Evolutionary conservation across 495 filamentous ascomycete species (phyloP).

Genomic region (Rhizodiscina lignyota): DNA sequence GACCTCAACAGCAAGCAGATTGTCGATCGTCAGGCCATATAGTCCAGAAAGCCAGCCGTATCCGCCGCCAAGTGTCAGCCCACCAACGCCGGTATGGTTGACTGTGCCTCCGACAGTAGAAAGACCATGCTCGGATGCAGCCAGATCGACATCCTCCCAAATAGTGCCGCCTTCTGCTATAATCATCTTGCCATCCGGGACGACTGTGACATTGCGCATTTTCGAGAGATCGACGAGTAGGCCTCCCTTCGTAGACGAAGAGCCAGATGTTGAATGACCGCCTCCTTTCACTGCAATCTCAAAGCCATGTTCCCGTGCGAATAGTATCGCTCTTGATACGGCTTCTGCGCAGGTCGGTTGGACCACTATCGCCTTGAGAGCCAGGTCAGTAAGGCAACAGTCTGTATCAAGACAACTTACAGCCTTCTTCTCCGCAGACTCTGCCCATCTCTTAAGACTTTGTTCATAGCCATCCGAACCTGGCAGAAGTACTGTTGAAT

Average conservation of each 20-base stretch:
- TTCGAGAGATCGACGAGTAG: conserved; percentile 38
- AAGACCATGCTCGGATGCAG: conserved; percentile 28
- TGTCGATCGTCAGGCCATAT: conserved; percentile 36
- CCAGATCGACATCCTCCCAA: conserved; percentile 40
- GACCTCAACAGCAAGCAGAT: conserved; percentile 29
- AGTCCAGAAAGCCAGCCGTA: conserved; percentile 34
- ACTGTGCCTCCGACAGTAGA: conserved; percentile 44
- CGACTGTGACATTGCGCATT: conserved; percentile 32
- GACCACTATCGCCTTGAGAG: conserved; percentile 24
- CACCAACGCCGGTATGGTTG: conserved; percentile 41
- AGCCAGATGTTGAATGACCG: conserved; percentile 33
- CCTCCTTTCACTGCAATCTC: conserved; percentile 36
- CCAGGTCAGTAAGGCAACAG: neutral
- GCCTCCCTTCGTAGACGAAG: conserved; percentile 31
- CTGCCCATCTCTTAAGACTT: conserved; percentile 17
- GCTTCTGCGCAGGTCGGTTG: conserved; percentile 21
- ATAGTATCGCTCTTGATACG: conserved; percentile 25
- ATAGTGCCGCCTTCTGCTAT: conserved; percentile 34
- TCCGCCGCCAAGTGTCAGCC: conserved; percentile 40
- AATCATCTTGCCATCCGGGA: conserved; percentile 25
- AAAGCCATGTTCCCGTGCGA: conserved; percentile 26
- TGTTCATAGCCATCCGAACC: conserved; percentile 9
- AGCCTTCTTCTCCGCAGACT: conserved; percentile 13
- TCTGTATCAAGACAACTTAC: conserved; percentile 3
- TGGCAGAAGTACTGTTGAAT: neutral